Evolutionary conservation across 2,329 filamentous ascomycete species (phyloP).

Genomic region (Pseudogymnoascus sp.): DNA sequence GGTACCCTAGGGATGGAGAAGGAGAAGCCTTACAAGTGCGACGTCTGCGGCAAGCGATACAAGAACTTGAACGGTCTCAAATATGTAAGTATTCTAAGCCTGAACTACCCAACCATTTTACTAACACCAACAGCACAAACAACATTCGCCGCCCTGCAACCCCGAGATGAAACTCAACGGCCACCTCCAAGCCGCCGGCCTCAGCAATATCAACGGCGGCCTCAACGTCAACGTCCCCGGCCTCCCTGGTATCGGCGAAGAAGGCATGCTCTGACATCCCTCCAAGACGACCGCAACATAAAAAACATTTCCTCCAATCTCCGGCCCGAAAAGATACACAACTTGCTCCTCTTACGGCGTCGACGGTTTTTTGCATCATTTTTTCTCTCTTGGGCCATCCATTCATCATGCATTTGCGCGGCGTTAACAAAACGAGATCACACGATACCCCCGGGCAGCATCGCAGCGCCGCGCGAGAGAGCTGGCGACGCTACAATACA

Average conservation of each 20-base stretch:
- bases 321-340: background rate
- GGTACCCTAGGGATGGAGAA: constrained; percentile 99
- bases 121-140: constrained; percentile 52
- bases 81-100: constrained; percentile 52
- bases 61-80: constrained; percentile 98
- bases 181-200: constrained; percentile 25
- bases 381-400: background rate
- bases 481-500: constrained; percentile 1
- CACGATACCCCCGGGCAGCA: constrained; percentile 4
- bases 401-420: constrained; percentile 8
- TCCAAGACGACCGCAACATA: constrained; percentile 1
- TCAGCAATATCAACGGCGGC: constrained; percentile 30
- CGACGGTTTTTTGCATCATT: background rate
- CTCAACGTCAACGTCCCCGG: constrained; percentile 29
- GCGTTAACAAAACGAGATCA: background rate
- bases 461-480: background rate
- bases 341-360: background rate
- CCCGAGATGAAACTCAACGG: constrained; percentile 57
- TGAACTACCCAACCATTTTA: background rate
- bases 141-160: constrained; percentile 82
- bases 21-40: constrained; percentile 96
- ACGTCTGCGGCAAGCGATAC: constrained; percentile 94
- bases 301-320: background rate
- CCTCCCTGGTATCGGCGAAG: constrained; percentile 47
- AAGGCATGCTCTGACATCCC: constrained; percentile 33